Evolutionary conservation across 228 moss, liverwort and hornwort species (phyloP).

Genomic region (Sphagnum fallax): DNA sequence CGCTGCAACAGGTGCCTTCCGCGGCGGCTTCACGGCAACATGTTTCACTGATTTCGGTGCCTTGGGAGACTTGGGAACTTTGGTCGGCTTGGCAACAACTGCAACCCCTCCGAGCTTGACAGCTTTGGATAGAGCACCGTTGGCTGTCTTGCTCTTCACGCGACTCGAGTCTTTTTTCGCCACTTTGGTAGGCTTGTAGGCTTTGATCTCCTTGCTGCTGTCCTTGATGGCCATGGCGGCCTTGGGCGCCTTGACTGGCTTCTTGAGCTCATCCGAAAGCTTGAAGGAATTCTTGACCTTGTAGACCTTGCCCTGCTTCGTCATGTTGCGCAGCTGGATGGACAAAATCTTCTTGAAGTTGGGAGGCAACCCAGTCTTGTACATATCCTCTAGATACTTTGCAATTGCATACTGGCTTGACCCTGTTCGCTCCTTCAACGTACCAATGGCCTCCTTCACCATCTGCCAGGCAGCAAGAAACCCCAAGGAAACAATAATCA

Average conservation of each 20-base stretch:
- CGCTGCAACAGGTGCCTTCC: not conserved
- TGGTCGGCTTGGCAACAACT: slow-evolving; percentile 9
- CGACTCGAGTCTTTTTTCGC: slow-evolving; percentile 27
- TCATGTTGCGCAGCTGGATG: slow-evolving; percentile 62
- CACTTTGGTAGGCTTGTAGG: not conserved
- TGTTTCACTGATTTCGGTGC: slow-evolving; percentile 20
- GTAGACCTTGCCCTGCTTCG: slow-evolving; percentile 64
- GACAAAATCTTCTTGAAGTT: slow-evolving; percentile 79
- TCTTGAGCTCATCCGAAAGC: slow-evolving; percentile 83
- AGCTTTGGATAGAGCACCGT: slow-evolving; percentile 22
- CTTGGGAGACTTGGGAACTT: slow-evolving; percentile 14
- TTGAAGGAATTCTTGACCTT: slow-evolving; percentile 89
- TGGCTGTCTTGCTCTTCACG: slow-evolving; percentile 30
- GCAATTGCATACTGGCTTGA: slow-evolving; percentile 77
- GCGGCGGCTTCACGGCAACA: slow-evolving; percentile 12
- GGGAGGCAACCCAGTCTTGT: slow-evolving; percentile 64
- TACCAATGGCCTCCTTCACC: slow-evolving; percentile 70
- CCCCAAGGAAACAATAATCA: not conserved
- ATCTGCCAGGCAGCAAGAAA: slow-evolving; percentile 21
- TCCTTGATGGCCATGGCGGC: slow-evolving; percentile 28
- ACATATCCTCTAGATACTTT: slow-evolving; percentile 78
- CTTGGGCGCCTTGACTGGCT: slow-evolving; percentile 43
- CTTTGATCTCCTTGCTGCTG: slow-evolving; percentile 38
- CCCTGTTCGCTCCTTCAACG: slow-evolving; percentile 76
- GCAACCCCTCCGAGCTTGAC: slow-evolving; percentile 3